A percentile compares a stretch with the other conserved stretches of the same genome.
These are phyloP conservation scores for Trichoderma harzianum DNA, from an alignment of 2,329 filamentous ascomycete species.

Conservation along the genomic window DNA sequence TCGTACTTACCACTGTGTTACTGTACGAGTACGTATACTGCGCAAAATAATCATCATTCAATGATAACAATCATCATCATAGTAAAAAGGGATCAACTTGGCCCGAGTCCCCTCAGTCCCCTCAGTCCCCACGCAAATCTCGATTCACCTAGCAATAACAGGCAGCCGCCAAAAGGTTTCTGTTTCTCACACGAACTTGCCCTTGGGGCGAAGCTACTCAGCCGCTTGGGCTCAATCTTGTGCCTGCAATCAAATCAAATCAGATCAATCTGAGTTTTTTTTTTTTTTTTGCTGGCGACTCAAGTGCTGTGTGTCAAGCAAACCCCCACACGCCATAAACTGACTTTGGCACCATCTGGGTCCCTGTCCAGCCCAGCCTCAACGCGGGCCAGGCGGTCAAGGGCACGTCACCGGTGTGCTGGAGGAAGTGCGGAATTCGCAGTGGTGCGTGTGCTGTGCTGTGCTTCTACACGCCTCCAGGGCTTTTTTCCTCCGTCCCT, in stretches of 20 bases:
- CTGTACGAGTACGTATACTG: too few relatives aligned
- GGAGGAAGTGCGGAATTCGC: background rate
- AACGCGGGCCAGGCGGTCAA: background rate
- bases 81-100: background rate
- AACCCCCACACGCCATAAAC: conserved; percentile 5
- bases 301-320: background rate
- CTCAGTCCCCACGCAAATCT: background rate
- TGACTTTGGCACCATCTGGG: conserved; percentile 19
- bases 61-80: background rate
- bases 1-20: background rate
- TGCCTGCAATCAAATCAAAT: background rate
- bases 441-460: background rate
- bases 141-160: background rate
- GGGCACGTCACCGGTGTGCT: background rate
- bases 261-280: background rate
- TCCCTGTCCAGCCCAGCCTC: background rate
- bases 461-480: background rate
- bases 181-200: background rate
- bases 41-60: background rate
- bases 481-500: background rate
- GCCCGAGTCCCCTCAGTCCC: too few relatives aligned
- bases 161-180: background rate
- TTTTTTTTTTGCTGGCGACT: background rate
- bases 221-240: conserved; percentile 5
- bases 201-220: background rate